phyloP scores from a whole-genome alignment of 2,329 filamentous ascomycete genomes.

The Scedosporium boydii region DNA sequence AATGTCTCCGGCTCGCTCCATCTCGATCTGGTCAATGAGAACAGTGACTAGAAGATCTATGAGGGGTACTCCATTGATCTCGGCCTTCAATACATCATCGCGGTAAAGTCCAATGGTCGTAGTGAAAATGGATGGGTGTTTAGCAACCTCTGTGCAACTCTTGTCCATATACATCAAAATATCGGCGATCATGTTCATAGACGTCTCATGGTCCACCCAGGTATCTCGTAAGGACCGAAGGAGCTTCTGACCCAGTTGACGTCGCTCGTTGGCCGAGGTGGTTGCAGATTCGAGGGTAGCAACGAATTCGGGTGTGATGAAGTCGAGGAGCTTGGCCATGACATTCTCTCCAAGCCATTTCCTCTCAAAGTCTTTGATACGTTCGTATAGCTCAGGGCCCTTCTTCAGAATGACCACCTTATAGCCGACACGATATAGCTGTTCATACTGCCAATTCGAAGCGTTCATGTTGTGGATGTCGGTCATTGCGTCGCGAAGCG shows the following conservation, averaged over 20 bases:
- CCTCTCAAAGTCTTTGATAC: conserved; percentile 72
- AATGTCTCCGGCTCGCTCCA: conserved; percentile 83
- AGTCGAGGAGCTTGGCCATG: conserved; percentile 56
- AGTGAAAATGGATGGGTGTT: conserved; percentile 70
- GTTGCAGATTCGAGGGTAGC: conserved; percentile 49
- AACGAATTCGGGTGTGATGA: conserved; percentile 62
- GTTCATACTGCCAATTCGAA: conserved; percentile 84
- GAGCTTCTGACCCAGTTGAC: conserved; percentile 74
- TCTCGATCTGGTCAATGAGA: conserved; percentile 80
- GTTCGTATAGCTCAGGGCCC: conserved; percentile 70
- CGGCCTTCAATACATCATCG: conserved; percentile 67
- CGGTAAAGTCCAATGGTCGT: conserved; percentile 82
- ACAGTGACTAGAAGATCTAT: conserved; percentile 71
- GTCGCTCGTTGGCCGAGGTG: conserved; percentile 66
- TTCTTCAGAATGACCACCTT: conserved; percentile 87
- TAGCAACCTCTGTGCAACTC: conserved; percentile 62
- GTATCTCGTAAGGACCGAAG: conserved; percentile 64
- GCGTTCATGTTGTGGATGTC: conserved; percentile 93
- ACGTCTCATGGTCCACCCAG: conserved; percentile 84
- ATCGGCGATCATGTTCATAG: conserved; percentile 94
- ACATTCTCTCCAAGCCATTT: conserved; percentile 71
- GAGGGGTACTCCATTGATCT: conserved; percentile 42
- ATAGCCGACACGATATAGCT: conserved; percentile 88
- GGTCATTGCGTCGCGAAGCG: conserved; percentile 64
- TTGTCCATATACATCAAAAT: conserved; percentile 97